Evolutionary conservation across 345 rosid species (phyloP).

Genomic region (Moricandia arvensis): DNA sequence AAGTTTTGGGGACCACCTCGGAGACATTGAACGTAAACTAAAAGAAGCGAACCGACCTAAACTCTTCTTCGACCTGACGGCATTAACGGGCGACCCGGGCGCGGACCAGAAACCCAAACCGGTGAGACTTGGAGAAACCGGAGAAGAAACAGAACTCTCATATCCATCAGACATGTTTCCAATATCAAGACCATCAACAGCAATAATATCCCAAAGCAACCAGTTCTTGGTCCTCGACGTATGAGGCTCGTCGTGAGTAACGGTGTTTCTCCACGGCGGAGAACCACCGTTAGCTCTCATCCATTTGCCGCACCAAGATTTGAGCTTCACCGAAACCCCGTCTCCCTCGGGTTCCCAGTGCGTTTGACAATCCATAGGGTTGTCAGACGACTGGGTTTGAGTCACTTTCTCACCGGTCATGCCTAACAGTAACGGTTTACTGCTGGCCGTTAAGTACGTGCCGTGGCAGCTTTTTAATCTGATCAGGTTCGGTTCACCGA

Average conservation of each 20-base stretch:
- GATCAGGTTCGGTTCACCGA: slow-evolving; percentile 39
- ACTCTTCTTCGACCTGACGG: slow-evolving; percentile 27
- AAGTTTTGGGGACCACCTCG: slow-evolving; percentile 46
- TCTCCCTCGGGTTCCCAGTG: slow-evolving; percentile 82
- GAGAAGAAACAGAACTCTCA: slow-evolving; percentile 56
- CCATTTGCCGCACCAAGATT: slow-evolving; percentile 66
- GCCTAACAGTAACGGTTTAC: slow-evolving; percentile 68
- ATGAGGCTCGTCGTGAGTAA: slow-evolving; percentile 81
- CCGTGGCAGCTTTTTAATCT: slow-evolving; percentile 64
- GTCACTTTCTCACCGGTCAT: slow-evolving; percentile 71
- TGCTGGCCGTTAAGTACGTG: slow-evolving; percentile 69
- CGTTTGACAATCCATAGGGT: slow-evolving; percentile 49
- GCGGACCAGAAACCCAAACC: slow-evolving; percentile 30
- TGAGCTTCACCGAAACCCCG: slow-evolving; percentile 62
- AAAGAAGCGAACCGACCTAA: slow-evolving; percentile 44
- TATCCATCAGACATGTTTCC: slow-evolving; percentile 45
- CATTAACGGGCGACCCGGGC: slow-evolving; percentile 46
- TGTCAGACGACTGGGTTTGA: slow-evolving; percentile 46
- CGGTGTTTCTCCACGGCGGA: slow-evolving; percentile 88
- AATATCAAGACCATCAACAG: slow-evolving; percentile 36
- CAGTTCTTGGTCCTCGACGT: slow-evolving; percentile 57
- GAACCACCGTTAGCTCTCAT: slow-evolving; percentile 81
- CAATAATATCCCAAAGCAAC: slow-evolving; percentile 80
- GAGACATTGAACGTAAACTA: slow-evolving; percentile 36
- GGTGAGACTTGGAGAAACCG: slow-evolving; percentile 44